Evolutionary conservation across 2,329 filamentous ascomycete species (phyloP).

Genomic region (Colletotrichum abscissum): DNA sequence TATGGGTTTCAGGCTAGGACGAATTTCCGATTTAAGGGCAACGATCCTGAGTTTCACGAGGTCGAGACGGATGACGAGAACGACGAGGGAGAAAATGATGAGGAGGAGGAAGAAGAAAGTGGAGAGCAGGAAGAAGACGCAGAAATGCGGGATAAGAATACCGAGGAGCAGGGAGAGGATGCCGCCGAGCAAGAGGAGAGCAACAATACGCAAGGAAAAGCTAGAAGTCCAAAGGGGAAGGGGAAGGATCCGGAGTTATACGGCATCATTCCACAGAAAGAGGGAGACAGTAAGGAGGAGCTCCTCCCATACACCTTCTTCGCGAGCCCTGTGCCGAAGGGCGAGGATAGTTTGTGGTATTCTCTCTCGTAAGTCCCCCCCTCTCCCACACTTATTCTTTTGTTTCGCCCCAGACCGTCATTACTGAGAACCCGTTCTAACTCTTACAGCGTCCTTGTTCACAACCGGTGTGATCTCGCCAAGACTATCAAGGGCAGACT

Average conservation of each 20-base stretch:
- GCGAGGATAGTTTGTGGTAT: slow-evolving; percentile 24
- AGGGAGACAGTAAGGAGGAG: background rate
- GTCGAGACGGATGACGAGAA: too few species aligned
- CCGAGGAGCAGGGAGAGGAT: too few species aligned
- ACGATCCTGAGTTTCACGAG: too few species aligned
- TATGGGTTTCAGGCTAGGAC: slow-evolving; percentile 13
- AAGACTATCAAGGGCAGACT: background rate
- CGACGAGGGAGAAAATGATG: too few species aligned
- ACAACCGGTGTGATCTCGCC: background rate
- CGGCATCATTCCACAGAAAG: background rate
- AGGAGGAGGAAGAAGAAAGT: too few species aligned
- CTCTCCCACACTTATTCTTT: too few species aligned
- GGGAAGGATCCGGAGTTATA: too few species aligned
- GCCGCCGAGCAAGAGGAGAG: too few species aligned
- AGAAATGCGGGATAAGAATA: too few species aligned
- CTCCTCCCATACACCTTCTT: background rate
- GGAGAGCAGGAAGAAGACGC: too few species aligned
- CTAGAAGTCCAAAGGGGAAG: too few species aligned
- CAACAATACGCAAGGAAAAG: too few species aligned
- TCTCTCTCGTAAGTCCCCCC: slow-evolving; percentile 16
- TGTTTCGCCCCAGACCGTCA: background rate
- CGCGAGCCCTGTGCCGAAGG: background rate
- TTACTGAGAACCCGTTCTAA: background rate
- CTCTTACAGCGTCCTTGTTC: background rate
- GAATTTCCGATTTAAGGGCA: background rate